These are phyloP conservation scores for Vaccinium corymbosum DNA, from an alignment of 148 eudicot genomes.

Conservation along the genomic window DNA sequence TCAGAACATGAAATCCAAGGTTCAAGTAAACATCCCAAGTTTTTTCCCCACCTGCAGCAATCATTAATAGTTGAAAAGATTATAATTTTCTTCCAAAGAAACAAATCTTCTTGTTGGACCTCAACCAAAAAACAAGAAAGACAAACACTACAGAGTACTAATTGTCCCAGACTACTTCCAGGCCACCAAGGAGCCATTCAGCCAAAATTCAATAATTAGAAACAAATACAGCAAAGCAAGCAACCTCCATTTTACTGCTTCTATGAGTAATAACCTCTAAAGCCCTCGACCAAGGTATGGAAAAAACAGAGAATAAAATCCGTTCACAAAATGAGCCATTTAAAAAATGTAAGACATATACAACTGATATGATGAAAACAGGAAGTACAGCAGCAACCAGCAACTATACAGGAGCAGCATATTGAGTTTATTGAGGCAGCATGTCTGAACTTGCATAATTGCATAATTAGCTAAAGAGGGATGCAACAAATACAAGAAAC, in stretches of 20 bases:
- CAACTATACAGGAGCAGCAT: conserved; percentile 16
- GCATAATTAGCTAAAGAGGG: background rate
- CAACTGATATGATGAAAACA: conserved; percentile 1
- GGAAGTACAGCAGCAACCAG: conserved; percentile 4
- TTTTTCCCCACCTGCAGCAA: background rate
- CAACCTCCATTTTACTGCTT: background rate
- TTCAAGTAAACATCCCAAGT: background rate
- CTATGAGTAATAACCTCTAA: background rate
- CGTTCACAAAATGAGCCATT: background rate
- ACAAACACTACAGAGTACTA: background rate
- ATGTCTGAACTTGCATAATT: conserved; percentile 5
- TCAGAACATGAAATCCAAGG: background rate
- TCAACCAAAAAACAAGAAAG: background rate
- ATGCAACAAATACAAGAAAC: background rate
- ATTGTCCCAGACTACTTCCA: background rate
- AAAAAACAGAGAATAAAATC: background rate
- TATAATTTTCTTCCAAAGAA: background rate
- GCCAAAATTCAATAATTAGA: background rate
- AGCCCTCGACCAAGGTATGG: background rate
- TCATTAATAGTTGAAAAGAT: background rate
- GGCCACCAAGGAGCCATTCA: background rate
- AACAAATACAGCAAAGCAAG: background rate
- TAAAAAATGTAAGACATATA: conserved; percentile 6
- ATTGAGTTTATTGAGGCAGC: conserved; percentile 14
- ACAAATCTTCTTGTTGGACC: background rate